A percentile compares a stretch with the other conserved stretches of the same genome.
Conservation (phyloP, 176 grass and related monocot genomes). For the Chloris gayana region DNA sequence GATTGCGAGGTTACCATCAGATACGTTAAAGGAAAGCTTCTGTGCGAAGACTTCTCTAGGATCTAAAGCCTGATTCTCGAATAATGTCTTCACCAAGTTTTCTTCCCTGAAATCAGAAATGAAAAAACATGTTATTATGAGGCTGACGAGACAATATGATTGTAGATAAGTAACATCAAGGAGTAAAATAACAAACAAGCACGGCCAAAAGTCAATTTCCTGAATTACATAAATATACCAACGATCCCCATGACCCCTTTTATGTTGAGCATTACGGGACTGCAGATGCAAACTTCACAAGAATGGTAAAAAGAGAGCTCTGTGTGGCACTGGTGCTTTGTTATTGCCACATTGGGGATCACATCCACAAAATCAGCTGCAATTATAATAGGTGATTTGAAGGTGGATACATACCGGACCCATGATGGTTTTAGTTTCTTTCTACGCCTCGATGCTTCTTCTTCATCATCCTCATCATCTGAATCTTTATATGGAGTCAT, state of each 20-base stretch:
- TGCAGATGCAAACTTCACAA: background rate
- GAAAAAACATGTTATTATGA: constrained; percentile 27
- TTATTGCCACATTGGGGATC: constrained; percentile 10
- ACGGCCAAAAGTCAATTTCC: background rate
- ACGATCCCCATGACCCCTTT: background rate
- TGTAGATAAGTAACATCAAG: constrained; percentile 17
- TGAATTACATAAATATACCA: background rate
- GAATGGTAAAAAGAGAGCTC: constrained; percentile 16
- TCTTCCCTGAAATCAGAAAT: constrained; percentile 70
- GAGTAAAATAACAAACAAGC: constrained; percentile 24
- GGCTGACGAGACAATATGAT: constrained; percentile 20
- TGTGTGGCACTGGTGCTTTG: background rate
- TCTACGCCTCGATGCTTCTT: constrained; percentile 62
- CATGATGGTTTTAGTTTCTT: constrained; percentile 82
- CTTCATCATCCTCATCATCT: constrained; percentile 67
- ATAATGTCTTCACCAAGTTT: constrained; percentile 62
- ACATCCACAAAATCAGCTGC: background rate
- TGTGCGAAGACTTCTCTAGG: constrained; percentile 59
- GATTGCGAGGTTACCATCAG: constrained; percentile 53
- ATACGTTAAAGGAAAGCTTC: constrained; percentile 72
- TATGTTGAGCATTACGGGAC: constrained; percentile 3
- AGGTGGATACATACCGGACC: constrained; percentile 62
- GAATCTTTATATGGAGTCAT: constrained; percentile 95
- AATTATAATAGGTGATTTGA: constrained; percentile 3
- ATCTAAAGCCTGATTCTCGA: constrained; percentile 53